A percentile compares a stretch with the other conserved stretches of the same genome.
phyloP scores from a whole-genome alignment of 495 filamentous ascomycete species.

The Penicillium cataractarum region DNA sequence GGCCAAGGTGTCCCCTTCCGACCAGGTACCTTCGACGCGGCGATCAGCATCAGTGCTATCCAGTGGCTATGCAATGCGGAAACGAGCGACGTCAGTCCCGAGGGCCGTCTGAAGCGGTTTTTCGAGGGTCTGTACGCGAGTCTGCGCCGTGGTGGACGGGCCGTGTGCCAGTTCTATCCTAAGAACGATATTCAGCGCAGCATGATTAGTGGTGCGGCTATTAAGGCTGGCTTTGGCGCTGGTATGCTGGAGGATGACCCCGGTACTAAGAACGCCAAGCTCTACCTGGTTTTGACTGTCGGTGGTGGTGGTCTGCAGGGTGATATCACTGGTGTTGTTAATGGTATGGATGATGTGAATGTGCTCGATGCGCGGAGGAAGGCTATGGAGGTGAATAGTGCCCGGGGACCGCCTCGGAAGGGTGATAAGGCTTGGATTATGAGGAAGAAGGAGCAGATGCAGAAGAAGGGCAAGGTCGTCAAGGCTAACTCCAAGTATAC shows the following conservation, averaged over 20 bases:
- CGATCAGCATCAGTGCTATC: conserved; percentile 90
- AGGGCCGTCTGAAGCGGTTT: conserved; percentile 77
- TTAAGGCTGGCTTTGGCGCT: conserved; percentile 93
- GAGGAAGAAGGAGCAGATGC: conserved; percentile 95
- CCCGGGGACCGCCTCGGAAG: conserved; percentile 61
- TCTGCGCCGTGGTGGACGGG: conserved; percentile 81
- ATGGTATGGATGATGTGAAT: conserved; percentile 83
- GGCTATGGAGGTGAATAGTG: conserved; percentile 46
- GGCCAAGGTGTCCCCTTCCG: conserved; percentile 96
- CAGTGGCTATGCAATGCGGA: conserved; percentile 99
- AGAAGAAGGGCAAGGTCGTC: conserved; percentile 89
- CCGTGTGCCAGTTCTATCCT: conserved; percentile 97
- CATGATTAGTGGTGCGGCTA: conserved; percentile 88
- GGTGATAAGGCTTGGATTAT: conserved; percentile 89
- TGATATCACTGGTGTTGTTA: conserved; percentile 85
- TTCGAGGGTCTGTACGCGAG: conserved; percentile 90
- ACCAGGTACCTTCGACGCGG: conserved; percentile 90
- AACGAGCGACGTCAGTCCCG: conserved; percentile 74
- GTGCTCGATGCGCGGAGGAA: conserved; percentile 72
- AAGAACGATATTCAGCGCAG: conserved; percentile 88
- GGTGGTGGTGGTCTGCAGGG: conserved; percentile 74
- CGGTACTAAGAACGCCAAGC: conserved; percentile 90
- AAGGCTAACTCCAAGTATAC: conserved; percentile 91
- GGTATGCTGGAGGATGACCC: conserved; percentile 94
- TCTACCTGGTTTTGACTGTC: conserved; percentile 92